A percentile compares a stretch with the other conserved stretches of the same genome.
Evolutionary conservation across 139 green algal genomes (phyloP).

Genomic region (Coccomyxa sp.): DNA sequence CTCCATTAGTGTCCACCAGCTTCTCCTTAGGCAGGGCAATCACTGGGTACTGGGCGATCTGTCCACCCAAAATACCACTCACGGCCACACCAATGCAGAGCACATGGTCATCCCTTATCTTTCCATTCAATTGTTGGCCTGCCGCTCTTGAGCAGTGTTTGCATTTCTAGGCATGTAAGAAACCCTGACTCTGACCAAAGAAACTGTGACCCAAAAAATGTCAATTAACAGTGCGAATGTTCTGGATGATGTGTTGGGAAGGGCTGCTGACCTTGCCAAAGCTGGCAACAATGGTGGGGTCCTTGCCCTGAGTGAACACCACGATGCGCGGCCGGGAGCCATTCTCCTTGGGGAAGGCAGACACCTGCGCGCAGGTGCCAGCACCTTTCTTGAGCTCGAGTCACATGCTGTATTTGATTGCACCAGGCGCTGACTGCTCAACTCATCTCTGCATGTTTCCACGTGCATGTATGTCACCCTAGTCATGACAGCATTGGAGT

Average conservation of each 20-base stretch:
- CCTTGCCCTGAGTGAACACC: constrained; percentile 91
- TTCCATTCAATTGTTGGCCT: no score
- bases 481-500: no score
- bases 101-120: not conserved
- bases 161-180: no score
- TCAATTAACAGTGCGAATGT: no score
- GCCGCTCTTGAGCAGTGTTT: no score
- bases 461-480: no score
- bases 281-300: constrained; percentile 83
- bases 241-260: not conserved
- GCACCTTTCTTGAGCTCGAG: constrained; percentile 1
- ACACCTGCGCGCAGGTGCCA: constrained; percentile 48
- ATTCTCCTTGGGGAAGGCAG: constrained; percentile 77
- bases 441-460: constrained; percentile 1
- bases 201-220: no score
- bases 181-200: no score
- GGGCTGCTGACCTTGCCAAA: constrained; percentile 51
- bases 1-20: constrained; percentile 98
- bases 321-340: constrained; percentile 70
- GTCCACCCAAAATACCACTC: not conserved
- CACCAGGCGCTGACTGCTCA: not conserved
- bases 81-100: not conserved
- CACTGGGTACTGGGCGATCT: constrained; percentile 51
- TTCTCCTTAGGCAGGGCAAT: constrained; percentile 72
- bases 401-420: constrained; percentile 1